Evolutionary conservation across 2,329 filamentous ascomycete species (phyloP), one percentile per base, ranked within the genome.

Genomic region (Fragosphaeria purpurea): DNA sequence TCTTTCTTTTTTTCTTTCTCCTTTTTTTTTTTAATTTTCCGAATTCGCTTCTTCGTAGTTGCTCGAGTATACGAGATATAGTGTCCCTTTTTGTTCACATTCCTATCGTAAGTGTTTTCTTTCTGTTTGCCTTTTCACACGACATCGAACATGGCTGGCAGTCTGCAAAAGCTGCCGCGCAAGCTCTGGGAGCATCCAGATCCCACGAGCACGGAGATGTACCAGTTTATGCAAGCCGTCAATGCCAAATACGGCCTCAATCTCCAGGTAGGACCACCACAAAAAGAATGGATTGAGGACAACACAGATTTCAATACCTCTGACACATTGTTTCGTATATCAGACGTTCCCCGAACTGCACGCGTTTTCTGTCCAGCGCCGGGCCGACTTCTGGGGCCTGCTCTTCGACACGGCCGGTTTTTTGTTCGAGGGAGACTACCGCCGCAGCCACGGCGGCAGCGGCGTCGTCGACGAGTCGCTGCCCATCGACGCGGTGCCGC

Each of bases 301-400:
- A 3, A 22, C 22, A 22, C 22, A 22, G 22, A 22, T 22, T 22
- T 22, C 22, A 22, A 3, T 22, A 22, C 22, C 22, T 22, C 22
- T 22, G 22, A 22, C 22, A 22, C 22, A 22, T 22, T 3, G 22
- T 22, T 22, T 22, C 22, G 5, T 1, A 32, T 37, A 22, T 2
- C 37, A 86, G 76, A 81, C 74, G 4, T 93, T 84, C 63, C 66
- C 76, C 48, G 82, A 88, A 12, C 70, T 94, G 6, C 83, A 89
- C 62, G 64, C 73, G 51, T 93, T 79, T 73, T 88, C 86, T 31
- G 72, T 83, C 53, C 65, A 73, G 12, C 70, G 78, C 37, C 79
- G 82, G 38, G 65, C 69, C 8, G 72, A 78, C 44, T 90, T 90
- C 67, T 89, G 79, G 72, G 70, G 71, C 6, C 75, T 80, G 53